Evolutionary conservation across 495 filamentous ascomycete genomes (phyloP).

Genomic region (Penicillium lividum): DNA sequence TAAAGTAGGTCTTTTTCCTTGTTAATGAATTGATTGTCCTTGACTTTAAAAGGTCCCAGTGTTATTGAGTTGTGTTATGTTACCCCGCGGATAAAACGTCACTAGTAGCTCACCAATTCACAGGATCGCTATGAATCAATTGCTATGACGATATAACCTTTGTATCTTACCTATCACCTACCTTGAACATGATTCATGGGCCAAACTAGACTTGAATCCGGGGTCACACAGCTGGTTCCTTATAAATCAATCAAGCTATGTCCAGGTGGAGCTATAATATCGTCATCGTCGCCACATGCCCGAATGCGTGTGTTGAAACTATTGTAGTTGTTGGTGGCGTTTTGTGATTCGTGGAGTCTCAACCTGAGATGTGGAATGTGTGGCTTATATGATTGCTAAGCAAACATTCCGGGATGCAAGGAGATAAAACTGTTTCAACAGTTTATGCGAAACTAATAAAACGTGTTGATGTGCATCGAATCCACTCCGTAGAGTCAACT

Average conservation of each 20-base stretch:
- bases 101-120: not conserved
- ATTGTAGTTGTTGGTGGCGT: not conserved
- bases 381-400: not conserved
- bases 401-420: not conserved
- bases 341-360: not conserved
- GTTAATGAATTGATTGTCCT: not conserved
- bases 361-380: conserved; percentile 2
- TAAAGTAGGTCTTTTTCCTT: conserved; percentile 5
- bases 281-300: conserved; percentile 22
- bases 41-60: not conserved
- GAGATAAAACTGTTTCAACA: not conserved
- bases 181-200: too few relatives aligned
- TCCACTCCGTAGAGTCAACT: too few relatives aligned
- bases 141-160: not conserved
- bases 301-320: conserved; percentile 1
- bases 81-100: not conserved
- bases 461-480: not conserved
- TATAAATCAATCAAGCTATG: not conserved
- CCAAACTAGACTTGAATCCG: not conserved
- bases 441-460: too few relatives aligned
- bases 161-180: too few relatives aligned
- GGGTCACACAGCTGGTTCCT: not conserved
- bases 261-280: conserved; percentile 12
- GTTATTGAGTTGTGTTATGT: not conserved
- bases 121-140: not conserved